These are phyloP conservation scores for Dujonia santamariae DNA, from an alignment of 1,139 yeast genomes.

Conservation along the genomic window DNA sequence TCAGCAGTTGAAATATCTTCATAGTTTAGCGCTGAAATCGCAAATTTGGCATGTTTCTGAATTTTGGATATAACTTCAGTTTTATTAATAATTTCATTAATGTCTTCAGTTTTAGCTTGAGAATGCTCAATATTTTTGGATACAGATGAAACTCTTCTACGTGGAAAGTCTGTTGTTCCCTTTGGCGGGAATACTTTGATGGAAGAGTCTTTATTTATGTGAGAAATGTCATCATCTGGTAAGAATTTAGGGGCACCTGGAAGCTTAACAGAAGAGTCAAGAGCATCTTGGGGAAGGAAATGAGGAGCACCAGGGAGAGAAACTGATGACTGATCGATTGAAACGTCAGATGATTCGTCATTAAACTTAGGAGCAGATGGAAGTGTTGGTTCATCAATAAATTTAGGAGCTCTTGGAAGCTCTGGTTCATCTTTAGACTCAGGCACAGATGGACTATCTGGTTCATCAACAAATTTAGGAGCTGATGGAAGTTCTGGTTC, in stretches of 20 bases:
- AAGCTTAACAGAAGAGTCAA: slow-evolving; percentile 11
- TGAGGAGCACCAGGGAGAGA: slow-evolving; percentile 35
- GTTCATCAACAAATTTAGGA: not conserved
- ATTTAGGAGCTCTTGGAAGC: slow-evolving; percentile 1
- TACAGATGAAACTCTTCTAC: slow-evolving; percentile 6
- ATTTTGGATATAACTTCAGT: slow-evolving; percentile 64
- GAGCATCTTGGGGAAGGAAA: slow-evolving; percentile 9
- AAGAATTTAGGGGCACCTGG: slow-evolving; percentile 33
- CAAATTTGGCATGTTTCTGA: slow-evolving; percentile 87
- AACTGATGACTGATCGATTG: slow-evolving; percentile 5
- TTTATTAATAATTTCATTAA: slow-evolving; percentile 50
- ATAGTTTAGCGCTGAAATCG: slow-evolving; percentile 89
- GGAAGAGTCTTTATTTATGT: slow-evolving; percentile 37
- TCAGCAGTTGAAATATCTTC: slow-evolving; percentile 86
- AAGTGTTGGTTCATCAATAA: slow-evolving; percentile 3
- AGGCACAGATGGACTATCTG: too few relatives aligned
- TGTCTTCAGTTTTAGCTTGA: slow-evolving; percentile 16
- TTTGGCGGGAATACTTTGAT: slow-evolving; percentile 28
- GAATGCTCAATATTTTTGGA: not conserved
- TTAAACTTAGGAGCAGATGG: slow-evolving; percentile 14
- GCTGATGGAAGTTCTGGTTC: not conserved
- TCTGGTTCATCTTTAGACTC: not conserved
- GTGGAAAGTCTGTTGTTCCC: not conserved
- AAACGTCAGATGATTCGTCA: slow-evolving; percentile 5
- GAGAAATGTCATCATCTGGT: slow-evolving; percentile 37